Evolutionary conservation across 75 land plant genomes (phyloP).

Genomic region (Sequoia sempervirens): DNA sequence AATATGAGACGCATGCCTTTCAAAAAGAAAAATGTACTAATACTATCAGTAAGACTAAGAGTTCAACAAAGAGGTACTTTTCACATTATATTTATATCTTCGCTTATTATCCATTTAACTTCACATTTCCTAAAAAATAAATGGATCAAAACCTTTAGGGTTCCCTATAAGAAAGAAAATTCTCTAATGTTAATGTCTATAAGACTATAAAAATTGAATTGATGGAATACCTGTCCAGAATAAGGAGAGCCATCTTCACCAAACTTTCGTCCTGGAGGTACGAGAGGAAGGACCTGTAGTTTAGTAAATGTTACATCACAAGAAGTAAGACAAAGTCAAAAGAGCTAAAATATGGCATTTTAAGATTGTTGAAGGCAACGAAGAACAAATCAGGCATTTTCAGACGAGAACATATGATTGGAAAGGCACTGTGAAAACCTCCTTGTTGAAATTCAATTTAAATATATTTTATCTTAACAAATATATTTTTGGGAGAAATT

Average conservation of each 20-base stretch:
- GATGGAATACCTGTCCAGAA: slow-evolving; percentile 72
- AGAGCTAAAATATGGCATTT: not conserved
- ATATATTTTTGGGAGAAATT: no score
- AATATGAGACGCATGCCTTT: no score
- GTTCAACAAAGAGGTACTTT: not conserved
- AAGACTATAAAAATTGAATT: not conserved
- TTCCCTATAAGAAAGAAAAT: slow-evolving; percentile 3
- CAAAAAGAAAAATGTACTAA: not conserved
- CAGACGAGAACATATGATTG: not conserved
- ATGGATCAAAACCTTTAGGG: not conserved
- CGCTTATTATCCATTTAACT: not conserved
- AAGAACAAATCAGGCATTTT: not conserved
- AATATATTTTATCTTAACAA: no score
- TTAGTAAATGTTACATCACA: not conserved
- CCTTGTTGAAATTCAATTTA: not conserved
- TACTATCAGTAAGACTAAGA: not conserved
- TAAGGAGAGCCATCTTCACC: slow-evolving; percentile 95
- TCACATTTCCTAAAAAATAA: not conserved
- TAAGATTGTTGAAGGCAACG: not conserved
- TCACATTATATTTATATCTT: not conserved
- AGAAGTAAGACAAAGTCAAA: not conserved
- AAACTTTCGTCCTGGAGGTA: slow-evolving; percentile 90
- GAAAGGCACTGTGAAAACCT: not conserved
- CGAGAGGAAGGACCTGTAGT: slow-evolving; percentile 87
- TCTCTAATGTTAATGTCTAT: not conserved